phyloP scores from a whole-genome alignment of 768 basidiomycete species.

The Lactarius psammicola region DNA sequence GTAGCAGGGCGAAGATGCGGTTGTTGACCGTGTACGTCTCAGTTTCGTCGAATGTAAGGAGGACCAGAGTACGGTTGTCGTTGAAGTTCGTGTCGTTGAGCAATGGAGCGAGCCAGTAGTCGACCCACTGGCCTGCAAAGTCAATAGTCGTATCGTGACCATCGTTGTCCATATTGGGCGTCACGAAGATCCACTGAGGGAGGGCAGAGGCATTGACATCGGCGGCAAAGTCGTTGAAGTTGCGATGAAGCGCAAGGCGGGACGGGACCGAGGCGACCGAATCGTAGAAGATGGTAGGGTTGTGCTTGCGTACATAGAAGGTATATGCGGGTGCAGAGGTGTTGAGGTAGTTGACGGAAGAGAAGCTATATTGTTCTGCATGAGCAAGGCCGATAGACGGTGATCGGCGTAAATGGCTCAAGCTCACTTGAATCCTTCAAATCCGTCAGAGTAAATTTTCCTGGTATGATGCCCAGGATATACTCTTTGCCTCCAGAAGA shows the following conservation, averaged over 20 bases:
- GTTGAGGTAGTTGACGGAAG: slow-evolving; percentile 41
- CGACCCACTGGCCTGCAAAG: slow-evolving; percentile 47
- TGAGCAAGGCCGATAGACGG: neutral
- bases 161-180: slow-evolving; percentile 69
- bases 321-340: slow-evolving; percentile 38
- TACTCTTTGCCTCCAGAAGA: too few relatives aligned
- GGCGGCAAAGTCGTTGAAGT: slow-evolving; percentile 40
- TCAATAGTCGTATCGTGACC: slow-evolving; percentile 58
- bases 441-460: too few relatives aligned
- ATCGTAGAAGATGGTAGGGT: slow-evolving; percentile 52
- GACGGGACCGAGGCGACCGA: slow-evolving; percentile 49
- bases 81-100: slow-evolving; percentile 54
- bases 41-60: slow-evolving; percentile 64
- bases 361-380: slow-evolving; percentile 32
- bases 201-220: slow-evolving; percentile 50
- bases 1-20: slow-evolving; percentile 42
- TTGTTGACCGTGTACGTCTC: slow-evolving; percentile 46
- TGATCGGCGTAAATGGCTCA: too few relatives aligned
- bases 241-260: slow-evolving; percentile 54
- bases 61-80: slow-evolving; percentile 52
- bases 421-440: too few relatives aligned
- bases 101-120: slow-evolving; percentile 51
- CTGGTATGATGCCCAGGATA: too few relatives aligned
- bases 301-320: slow-evolving; percentile 59
- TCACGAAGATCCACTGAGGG: too few relatives aligned